Evolutionary conservation across 1,284 basidiomycete genomes (phyloP).

Genomic region (Marasmius tenuissimus): DNA sequence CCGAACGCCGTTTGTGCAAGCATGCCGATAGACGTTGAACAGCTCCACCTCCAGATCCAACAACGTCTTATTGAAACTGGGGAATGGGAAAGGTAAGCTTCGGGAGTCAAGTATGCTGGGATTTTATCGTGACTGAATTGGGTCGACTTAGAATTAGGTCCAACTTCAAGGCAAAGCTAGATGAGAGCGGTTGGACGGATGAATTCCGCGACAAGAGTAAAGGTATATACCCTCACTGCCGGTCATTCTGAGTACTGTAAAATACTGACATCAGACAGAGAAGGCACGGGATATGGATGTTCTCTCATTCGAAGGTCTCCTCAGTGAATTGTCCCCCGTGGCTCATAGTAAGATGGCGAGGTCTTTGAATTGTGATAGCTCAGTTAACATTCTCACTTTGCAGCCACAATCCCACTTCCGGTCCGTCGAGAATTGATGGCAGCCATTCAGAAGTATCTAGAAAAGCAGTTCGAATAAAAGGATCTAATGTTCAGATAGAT

Average conservation of each 20-base stretch:
- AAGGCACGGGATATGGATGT: conserved; percentile 1
- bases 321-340: not conserved
- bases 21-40: conserved; percentile 5
- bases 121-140: not conserved
- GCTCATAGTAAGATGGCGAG: not conserved
- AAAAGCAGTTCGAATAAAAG: conserved; percentile 4
- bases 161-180: not conserved
- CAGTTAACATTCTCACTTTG: not conserved
- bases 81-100: conserved; percentile 5
- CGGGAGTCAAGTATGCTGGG: not conserved
- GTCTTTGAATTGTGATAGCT: not conserved
- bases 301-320: not conserved
- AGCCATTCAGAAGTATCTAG: not conserved
- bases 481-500: not conserved
- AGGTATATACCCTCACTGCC: not conserved
- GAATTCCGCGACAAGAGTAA: conserved; percentile 1
- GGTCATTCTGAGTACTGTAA: not conserved
- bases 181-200: conserved; percentile 4
- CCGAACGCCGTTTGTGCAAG: not conserved
- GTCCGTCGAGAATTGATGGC: conserved; percentile 5
- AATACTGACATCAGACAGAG: not conserved
- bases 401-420: not conserved
- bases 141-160: not conserved
- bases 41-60: conserved; percentile 2
- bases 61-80: conserved; percentile 2